These are phyloP conservation scores for Dryas octopetala DNA, from an alignment of 306 rosid species.

Conservation along the genomic window DNA sequence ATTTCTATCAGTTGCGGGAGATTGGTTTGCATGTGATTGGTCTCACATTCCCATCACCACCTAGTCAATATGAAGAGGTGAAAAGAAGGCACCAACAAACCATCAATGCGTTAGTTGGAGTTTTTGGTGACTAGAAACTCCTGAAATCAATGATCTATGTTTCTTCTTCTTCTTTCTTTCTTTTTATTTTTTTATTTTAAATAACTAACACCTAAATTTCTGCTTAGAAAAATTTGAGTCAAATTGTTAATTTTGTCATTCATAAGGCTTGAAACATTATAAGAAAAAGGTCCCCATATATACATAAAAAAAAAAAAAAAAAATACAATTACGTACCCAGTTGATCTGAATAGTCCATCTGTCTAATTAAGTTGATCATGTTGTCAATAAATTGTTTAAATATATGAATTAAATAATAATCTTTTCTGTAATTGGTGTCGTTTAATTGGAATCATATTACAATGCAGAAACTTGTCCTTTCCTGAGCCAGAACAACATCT, in stretches of 20 bases:
- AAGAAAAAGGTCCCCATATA: too few species aligned
- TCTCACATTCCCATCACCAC: conserved; percentile 38
- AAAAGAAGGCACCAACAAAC: conserved; percentile 47
- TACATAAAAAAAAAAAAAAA: too few species aligned
- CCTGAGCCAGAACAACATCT: background rate
- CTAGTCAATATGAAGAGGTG: conserved; percentile 31
- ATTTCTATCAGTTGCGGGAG: conserved; percentile 24
- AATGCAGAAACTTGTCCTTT: conserved; percentile 9
- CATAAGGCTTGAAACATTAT: too few species aligned
- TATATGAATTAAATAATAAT: conserved; percentile 9
- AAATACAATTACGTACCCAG: background rate
- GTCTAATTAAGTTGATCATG: background rate
- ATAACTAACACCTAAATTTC: too few species aligned
- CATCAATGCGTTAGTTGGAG: conserved; percentile 40
- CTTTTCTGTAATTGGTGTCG: background rate
- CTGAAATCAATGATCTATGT: background rate
- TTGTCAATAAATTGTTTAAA: background rate
- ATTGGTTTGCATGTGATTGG: conserved; percentile 40
- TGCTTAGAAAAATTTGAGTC: background rate
- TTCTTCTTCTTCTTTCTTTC: too few species aligned
- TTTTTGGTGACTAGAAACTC: conserved; percentile 25
- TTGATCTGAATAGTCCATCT: background rate
- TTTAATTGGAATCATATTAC: conserved; percentile 7
- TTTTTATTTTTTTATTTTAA: too few species aligned
- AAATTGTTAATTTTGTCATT: background rate